phyloP scores from a whole-genome alignment of 345 rosid species.

The Pugionium dolabratum region DNA sequence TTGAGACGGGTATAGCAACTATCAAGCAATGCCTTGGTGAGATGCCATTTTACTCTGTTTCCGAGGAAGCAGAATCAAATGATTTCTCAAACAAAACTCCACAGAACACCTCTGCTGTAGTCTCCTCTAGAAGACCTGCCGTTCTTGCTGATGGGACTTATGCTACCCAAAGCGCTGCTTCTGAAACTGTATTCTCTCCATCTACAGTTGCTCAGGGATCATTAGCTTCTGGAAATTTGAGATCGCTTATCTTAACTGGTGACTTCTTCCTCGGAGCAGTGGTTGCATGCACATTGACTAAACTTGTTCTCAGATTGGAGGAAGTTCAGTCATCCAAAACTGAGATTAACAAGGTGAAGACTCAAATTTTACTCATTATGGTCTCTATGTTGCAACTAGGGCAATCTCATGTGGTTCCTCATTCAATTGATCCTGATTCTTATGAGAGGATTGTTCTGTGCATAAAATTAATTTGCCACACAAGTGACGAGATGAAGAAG shows the following conservation, averaged over 20 bases:
- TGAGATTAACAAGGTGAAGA: slow-evolving; percentile 65
- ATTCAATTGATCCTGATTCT: slow-evolving; percentile 81
- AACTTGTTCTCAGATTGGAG: slow-evolving; percentile 85
- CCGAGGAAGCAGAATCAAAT: slow-evolving; percentile 67
- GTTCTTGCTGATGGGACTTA: slow-evolving; percentile 89
- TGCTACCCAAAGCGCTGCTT: slow-evolving; percentile 84
- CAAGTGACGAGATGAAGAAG: slow-evolving; percentile 73
- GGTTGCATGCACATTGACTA: slow-evolving; percentile 84
- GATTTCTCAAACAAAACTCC: slow-evolving; percentile 58
- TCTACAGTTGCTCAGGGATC: slow-evolving; percentile 78
- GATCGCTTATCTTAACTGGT: slow-evolving; percentile 80
- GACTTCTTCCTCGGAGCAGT: slow-evolving; percentile 97
- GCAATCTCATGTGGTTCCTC: slow-evolving; percentile 70
- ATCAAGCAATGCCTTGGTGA: slow-evolving; percentile 90
- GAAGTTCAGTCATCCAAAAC: slow-evolving; percentile 78
- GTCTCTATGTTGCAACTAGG: slow-evolving; percentile 86
- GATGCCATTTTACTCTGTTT: slow-evolving; percentile 61
- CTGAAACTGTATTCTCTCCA: slow-evolving; percentile 77
- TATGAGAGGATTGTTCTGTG: slow-evolving; percentile 76
- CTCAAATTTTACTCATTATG: slow-evolving; percentile 70
- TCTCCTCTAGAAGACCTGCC: slow-evolving; percentile 80
- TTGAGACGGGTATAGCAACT: slow-evolving; percentile 68
- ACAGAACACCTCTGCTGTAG: slow-evolving; percentile 49
- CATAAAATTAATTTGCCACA: slow-evolving; percentile 69
- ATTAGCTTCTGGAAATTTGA: slow-evolving; percentile 61